Base-by-base conservation (phyloP, 2,329 filamentous ascomycete species). In the Trichoderma citrinoviride region DNA sequence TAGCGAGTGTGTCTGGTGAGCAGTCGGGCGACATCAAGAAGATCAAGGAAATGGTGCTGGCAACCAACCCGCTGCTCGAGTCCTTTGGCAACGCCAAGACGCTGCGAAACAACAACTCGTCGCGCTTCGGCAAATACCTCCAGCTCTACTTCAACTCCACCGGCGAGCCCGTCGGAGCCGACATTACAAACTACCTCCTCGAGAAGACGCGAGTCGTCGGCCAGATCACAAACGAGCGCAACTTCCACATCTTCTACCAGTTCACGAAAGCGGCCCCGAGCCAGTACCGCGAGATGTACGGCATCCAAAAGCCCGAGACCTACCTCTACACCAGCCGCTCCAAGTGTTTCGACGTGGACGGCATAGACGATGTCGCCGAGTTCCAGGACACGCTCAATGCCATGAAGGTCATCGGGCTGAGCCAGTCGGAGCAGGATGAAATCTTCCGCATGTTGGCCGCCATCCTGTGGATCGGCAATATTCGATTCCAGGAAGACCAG, bases 181-280 rank as follows among this genome's bases (percentile, higher is more conserved):
- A 97, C 77, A 97, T 99, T 78, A 97, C 94, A 74, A 99, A 99
- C 77, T 99, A 99, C 74, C 83, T 99, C 25, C 84, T 99, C 61
- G 95, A 99, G 77, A 98, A 98, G 82, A 89, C 92, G 54, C 86
- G 95, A 80, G 95, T 99, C 19, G 93, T 97, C 10, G 93, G 94
- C 17, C 95, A 98, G 80, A 98, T 98, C 71, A 83, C 81, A 65
- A 96, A 97, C 76, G 95, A 99, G 83, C 88, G 95, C 71, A 98
- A 97, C 79, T 99, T 99, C 78, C 95, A 99, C 79, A 98, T 99
- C 73, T 99, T 99, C 77, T 99, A 99, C 79, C 95, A 99, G 77
- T 97, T 98, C 77, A 92, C 95, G 53, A 99, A 98, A 79, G 93
- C 91, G 4, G 94, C 94, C 10, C 90, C 93, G n/a, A 84, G 90